Base-by-base conservation (phyloP, 202 grass and related monocot species). In the Panicum virgatum region DNA sequence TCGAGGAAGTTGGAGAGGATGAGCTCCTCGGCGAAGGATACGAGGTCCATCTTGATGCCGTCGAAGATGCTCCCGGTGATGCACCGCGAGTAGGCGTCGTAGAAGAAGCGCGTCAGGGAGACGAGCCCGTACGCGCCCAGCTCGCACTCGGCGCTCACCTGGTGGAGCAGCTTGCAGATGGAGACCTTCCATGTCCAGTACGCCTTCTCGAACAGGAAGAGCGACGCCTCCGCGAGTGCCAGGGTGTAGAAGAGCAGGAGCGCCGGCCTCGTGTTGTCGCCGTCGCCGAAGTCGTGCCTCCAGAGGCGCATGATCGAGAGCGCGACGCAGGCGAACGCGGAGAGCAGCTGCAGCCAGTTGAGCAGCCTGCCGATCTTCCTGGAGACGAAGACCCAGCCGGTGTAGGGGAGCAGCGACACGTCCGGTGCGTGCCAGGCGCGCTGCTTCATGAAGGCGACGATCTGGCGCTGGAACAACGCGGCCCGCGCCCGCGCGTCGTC, bases 221-320 rank as follows among this genome's bases (percentile, higher is more conserved):
- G 60, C 27, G 3, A 51, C 19, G 76, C 76, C 44, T 78, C 76
- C 3, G 38, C 27, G 23, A 89, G 43, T 26, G 89, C 88, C 70
- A 94, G 30, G 1, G 45, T 70, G 66, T 94, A 94, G 83, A 94
- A 94, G 57, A 94, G 72, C 50, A 89, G 70, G 0, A 94, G 86
- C 26, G 89, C 92, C 50, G 44, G 62, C 74, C 80, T 34, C 84
- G 73, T 84, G 77, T 71, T 82, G 7, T 2, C 3, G 32, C 2
- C 69, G 14, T 2, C 43, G 36, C 16, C 22, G 61, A 82, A 91
- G 14, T 85, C 46, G 5, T 84, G 86, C 56, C 6, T 63, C 54
- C 60, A 80, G 48, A 94, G 89, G 34, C 87, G 89, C 56, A 62
- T 14, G 13, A 87, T 52, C 7, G 86, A 91, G 80, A 94, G 86